phyloP scores from a whole-genome alignment of 805 yeast species.

The Schizosaccharomyces cryophilus region DNA sequence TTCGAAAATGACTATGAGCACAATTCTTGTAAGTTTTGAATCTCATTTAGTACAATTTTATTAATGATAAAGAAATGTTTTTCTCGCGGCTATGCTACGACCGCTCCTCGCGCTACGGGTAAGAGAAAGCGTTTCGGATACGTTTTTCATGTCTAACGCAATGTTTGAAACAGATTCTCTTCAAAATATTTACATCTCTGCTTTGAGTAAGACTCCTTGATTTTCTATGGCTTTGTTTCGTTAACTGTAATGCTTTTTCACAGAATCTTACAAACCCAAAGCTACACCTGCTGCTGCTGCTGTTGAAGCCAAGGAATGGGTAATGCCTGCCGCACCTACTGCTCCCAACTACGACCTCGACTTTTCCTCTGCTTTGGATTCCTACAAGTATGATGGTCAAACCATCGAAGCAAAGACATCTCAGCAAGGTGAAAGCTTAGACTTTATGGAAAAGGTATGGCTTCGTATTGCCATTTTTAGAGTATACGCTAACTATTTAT shows the following conservation, averaged over 20 bases:
- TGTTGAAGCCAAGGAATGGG: background rate
- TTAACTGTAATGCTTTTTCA: background rate
- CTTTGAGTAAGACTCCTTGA: background rate
- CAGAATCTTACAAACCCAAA: background rate
- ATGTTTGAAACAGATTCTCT: background rate
- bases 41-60: background rate
- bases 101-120: background rate
- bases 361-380: background rate
- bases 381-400: background rate
- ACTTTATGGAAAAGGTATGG: background rate
- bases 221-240: background rate
- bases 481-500: background rate
- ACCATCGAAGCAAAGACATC: background rate
- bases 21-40: background rate
- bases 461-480: background rate
- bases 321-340: background rate
- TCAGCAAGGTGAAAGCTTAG: background rate
- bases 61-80: background rate
- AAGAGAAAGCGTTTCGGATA: background rate
- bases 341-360: background rate
- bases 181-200: background rate
- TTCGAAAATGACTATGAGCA: no score
- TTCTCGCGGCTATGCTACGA: background rate
- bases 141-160: background rate
- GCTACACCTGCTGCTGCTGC: background rate